A percentile compares a stretch with the other conserved stretches of the same genome.
These are phyloP conservation scores for Tricladium varicosporioides DNA, from an alignment of 2,329 filamentous ascomycete species.

Conservation along the genomic window DNA sequence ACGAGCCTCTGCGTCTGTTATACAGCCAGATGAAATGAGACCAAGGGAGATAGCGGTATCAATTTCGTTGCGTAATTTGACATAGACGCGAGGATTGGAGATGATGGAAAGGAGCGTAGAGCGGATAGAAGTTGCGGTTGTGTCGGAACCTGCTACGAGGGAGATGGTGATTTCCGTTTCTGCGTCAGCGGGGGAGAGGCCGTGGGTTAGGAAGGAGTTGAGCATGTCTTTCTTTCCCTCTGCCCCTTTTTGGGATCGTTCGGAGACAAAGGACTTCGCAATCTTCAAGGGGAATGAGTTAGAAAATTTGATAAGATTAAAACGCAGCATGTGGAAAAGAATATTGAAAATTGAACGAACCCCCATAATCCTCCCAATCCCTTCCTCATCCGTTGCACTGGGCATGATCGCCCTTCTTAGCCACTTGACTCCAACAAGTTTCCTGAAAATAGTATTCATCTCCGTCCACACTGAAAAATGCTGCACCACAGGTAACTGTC, in stretches of 20 bases:
- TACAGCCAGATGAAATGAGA: neutral
- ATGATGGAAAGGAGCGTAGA: constrained; percentile 17
- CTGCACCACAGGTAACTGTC: constrained; percentile 44
- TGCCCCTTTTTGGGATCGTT: constrained; percentile 34
- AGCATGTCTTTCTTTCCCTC: constrained; percentile 48
- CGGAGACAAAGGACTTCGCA: neutral
- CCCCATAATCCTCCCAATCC: constrained; percentile 42
- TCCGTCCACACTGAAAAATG: constrained; percentile 29
- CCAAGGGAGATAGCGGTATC: neutral
- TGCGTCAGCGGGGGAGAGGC: constrained; percentile 2
- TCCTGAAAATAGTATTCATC: neutral
- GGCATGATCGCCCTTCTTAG: constrained; percentile 42
- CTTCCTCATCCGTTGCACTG: constrained; percentile 37
- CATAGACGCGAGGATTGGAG: constrained; percentile 14
- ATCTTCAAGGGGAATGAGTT: constrained; percentile 40
- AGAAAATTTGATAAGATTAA: neutral
- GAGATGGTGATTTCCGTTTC: constrained; percentile 17
- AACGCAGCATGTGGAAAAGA: too few relatives aligned
- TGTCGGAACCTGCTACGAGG: constrained; percentile 55
- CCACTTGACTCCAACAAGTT: neutral
- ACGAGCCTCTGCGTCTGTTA: constrained; percentile 35
- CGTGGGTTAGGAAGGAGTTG: constrained; percentile 39
- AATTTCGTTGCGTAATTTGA: constrained; percentile 16
- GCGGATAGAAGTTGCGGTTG: constrained; percentile 52
- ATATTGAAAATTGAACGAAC: constrained; percentile 37